Conservation (phyloP, 2,329 filamentous ascomycete species). For the Pseudocercospora pini-densiflorae region DNA sequence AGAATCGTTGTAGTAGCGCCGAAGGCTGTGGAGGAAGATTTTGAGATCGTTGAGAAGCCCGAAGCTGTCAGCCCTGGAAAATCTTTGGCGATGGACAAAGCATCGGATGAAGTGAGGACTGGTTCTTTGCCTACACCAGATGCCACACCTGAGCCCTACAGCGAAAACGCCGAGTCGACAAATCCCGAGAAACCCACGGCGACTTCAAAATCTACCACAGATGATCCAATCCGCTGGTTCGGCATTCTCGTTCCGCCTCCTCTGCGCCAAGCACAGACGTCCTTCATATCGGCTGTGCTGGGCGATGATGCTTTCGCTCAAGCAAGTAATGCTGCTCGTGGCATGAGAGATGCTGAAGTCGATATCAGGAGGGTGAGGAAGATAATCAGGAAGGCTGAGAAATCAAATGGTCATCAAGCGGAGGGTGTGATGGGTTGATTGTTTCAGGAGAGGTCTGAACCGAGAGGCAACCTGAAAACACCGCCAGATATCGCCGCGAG, state of each 20-base stretch:
- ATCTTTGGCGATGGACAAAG: not conserved
- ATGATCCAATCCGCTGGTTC: slow-evolving; percentile 63
- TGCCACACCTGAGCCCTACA: slow-evolving; percentile 51
- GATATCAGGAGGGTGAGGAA: slow-evolving; percentile 65
- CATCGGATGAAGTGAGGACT: not conserved
- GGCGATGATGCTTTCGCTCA: slow-evolving; percentile 62
- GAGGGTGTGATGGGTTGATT: not conserved
- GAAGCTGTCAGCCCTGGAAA: not conserved
- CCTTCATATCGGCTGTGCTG: slow-evolving; percentile 58
- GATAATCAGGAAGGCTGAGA: slow-evolving; percentile 46
- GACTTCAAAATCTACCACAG: slow-evolving; percentile 19
- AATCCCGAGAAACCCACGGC: not conserved
- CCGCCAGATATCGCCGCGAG: not conserved
- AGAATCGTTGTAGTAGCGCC: not conserved
- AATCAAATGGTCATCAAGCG: not conserved
- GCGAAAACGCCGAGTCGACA: not conserved
- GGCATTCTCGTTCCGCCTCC: slow-evolving; percentile 57
- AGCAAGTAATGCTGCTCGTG: slow-evolving; percentile 61
- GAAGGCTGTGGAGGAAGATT: not conserved
- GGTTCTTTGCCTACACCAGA: slow-evolving; percentile 33
- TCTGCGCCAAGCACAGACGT: slow-evolving; percentile 61
- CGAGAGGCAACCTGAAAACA: not conserved
- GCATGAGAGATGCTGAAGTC: slow-evolving; percentile 69
- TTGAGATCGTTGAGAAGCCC: not conserved
- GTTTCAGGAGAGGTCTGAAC: not conserved